Evolutionary conservation across 2,329 filamentous ascomycete species (phyloP).

Genomic region (Exophiala sideris): DNA sequence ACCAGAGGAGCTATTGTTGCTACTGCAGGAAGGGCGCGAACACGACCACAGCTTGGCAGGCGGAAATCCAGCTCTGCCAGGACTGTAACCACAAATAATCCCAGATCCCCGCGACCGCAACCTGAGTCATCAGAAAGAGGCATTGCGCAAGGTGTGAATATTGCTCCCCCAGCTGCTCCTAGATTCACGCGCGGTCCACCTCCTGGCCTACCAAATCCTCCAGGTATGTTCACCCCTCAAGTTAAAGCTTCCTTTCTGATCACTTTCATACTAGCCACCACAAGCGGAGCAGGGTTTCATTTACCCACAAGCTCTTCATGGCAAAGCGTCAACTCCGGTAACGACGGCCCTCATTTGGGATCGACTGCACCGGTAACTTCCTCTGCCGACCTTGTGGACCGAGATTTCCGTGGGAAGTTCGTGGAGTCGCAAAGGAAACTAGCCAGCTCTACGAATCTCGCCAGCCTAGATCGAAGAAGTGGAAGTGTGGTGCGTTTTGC

Average conservation of each 20-base stretch:
- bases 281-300: slow-evolving; percentile 19
- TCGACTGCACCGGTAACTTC: slow-evolving; percentile 13
- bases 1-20: slow-evolving; percentile 8
- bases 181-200: slow-evolving; percentile 4
- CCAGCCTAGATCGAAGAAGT: slow-evolving; percentile 19
- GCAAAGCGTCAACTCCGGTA: slow-evolving; percentile 25
- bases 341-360: slow-evolving; percentile 4
- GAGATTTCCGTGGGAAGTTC: slow-evolving; percentile 38
- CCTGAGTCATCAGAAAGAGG: neutral
- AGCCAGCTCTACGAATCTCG: slow-evolving; percentile 22
- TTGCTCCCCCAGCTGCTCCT: neutral
- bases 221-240: slow-evolving; percentile 9
- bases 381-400: slow-evolving; percentile 34
- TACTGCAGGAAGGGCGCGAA: slow-evolving; percentile 18
- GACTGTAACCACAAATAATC: slow-evolving; percentile 3
- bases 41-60: slow-evolving; percentile 14
- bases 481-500: slow-evolving; percentile 26
- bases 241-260: neutral
- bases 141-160: neutral
- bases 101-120: slow-evolving; percentile 6
- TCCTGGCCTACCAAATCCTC: slow-evolving; percentile 9
- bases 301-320: slow-evolving; percentile 27
- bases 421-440: slow-evolving; percentile 31
- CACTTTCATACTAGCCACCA: slow-evolving; percentile 1
- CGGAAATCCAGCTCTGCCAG: slow-evolving; percentile 22